Conservation (phyloP, 495 filamentous ascomycete species). For the Umbilicaria muhlenbergii region DNA sequence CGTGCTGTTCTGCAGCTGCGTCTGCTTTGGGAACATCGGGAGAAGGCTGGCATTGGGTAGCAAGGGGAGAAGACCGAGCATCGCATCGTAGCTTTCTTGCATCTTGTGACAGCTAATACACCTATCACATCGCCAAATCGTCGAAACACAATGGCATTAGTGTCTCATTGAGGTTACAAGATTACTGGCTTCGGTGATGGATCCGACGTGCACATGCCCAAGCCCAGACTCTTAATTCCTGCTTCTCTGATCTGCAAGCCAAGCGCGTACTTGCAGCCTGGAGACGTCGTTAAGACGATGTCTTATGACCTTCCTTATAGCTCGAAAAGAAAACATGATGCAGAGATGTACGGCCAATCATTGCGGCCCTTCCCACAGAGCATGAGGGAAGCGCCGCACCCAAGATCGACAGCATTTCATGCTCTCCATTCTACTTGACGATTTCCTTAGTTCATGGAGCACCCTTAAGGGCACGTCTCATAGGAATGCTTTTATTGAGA, state of each 20-base stretch:
- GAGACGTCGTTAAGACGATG: constrained; percentile 14
- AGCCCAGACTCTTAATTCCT: too few species aligned
- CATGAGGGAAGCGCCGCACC: constrained; percentile 43
- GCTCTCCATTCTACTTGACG: constrained; percentile 51
- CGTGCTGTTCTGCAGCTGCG: constrained; percentile 82
- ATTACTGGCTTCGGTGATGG: too few species aligned
- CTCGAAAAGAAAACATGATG: constrained; percentile 4
- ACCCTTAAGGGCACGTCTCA: constrained; percentile 26
- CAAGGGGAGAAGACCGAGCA: constrained; percentile 2
- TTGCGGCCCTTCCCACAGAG: constrained; percentile 46
- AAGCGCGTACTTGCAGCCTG: background rate
- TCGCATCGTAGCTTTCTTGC: background rate
- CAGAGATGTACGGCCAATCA: constrained; percentile 47
- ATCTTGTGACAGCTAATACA: background rate
- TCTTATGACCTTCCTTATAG: background rate
- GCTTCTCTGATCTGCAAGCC: too few species aligned
- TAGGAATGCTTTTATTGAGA: constrained; percentile 48
- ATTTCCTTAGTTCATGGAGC: constrained; percentile 46
- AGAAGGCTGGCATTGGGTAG: constrained; percentile 48
- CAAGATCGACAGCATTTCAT: constrained; percentile 38
- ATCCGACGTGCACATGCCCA: too few species aligned
- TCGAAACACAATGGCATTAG: too few species aligned
- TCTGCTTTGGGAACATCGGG: constrained; percentile 95
- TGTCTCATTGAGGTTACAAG: too few species aligned
- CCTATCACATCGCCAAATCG: too few species aligned